Evolutionary conservation across 2,329 filamentous ascomycete species (phyloP), one percentile per base, ranked within the genome.

Genomic region (Hypoxylon rubiginosum): DNA sequence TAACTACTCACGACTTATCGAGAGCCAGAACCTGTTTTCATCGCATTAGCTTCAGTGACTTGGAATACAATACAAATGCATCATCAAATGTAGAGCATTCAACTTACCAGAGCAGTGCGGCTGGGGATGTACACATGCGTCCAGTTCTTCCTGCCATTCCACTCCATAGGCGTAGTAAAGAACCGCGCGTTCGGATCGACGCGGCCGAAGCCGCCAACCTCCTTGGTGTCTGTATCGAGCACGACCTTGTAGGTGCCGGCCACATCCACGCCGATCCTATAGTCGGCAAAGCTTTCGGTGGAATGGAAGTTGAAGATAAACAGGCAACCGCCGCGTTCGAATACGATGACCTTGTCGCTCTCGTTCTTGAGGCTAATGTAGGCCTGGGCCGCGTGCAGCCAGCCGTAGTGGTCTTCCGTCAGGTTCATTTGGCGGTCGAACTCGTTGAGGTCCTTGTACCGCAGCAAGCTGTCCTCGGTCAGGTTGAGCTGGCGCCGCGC

Each of bases 281-380:
- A 99, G 80, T 98, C 96, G 10, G 91, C 90, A 81, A 92, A 99
- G 79, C 93, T 97, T 71, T 91, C 82, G 28, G 87, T 88, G 0
- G 92, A 90, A 77, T 98, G 90, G 85, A 98, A 97, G 82, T 99
- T 99, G 86, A 99, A 98, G 73, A 97, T 86, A 84, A 94, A 99
- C 10, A 99, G 84, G 63, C 97, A 82, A 0, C 94, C 94, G 1
- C 90, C 96, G 32, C 96, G 89, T 83, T 99, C 96, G 78, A 97
- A 99, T 3, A 97, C 94, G 70, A 99, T 89, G 46, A 98, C 90
- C 82, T 98, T 99, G 82, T 99, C 96, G 19, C 81, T 84, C 76
- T 98, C 94, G 77, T 99, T 90, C 86, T 98, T 99, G 72, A 98
- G 85, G 67, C 92, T 96, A 75, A 99, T 90, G 78, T 96, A 97